These are phyloP conservation scores for Prosopis cineraria DNA, from an alignment of 306 rosid genomes.

Conservation along the genomic window DNA sequence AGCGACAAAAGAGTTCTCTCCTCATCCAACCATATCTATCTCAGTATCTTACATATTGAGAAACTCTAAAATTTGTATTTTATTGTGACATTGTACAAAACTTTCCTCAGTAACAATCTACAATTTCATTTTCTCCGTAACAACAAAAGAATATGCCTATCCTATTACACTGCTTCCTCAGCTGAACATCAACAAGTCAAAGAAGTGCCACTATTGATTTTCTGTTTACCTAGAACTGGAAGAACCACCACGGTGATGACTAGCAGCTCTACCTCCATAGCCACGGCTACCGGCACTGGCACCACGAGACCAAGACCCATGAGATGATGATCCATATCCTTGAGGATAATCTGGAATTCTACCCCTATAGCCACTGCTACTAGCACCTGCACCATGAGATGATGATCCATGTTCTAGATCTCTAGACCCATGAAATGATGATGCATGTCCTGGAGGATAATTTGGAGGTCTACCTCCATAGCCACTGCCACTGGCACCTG, in stretches of 20 bases:
- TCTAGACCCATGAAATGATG: no score
- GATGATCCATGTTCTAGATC: no score
- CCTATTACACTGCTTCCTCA: not conserved
- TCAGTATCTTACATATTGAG: not conserved
- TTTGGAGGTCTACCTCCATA: no score
- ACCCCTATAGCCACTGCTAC: no score
- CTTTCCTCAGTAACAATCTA: not conserved
- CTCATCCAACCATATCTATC: not conserved
- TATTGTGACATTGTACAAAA: not conserved
- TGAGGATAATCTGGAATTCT: no score
- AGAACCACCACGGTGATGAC: not conserved
- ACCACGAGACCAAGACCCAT: slow-evolving; percentile 26
- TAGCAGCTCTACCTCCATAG: slow-evolving; percentile 26
- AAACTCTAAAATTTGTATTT: not conserved
- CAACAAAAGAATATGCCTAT: not conserved
- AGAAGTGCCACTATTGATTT: slow-evolving; percentile 28
- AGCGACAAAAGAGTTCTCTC: not conserved
- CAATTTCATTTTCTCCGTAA: not conserved
- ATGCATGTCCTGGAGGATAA: no score
- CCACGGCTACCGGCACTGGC: slow-evolving; percentile 17
- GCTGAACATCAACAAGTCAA: not conserved
- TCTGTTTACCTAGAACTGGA: not conserved
- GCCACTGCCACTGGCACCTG: no score
- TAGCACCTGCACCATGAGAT: no score
- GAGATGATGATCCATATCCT: slow-evolving; percentile 26